Evolutionary conservation across 2,329 filamentous ascomycete genomes (phyloP).

Genomic region (Magnaporthiopsis rhizophila): DNA sequence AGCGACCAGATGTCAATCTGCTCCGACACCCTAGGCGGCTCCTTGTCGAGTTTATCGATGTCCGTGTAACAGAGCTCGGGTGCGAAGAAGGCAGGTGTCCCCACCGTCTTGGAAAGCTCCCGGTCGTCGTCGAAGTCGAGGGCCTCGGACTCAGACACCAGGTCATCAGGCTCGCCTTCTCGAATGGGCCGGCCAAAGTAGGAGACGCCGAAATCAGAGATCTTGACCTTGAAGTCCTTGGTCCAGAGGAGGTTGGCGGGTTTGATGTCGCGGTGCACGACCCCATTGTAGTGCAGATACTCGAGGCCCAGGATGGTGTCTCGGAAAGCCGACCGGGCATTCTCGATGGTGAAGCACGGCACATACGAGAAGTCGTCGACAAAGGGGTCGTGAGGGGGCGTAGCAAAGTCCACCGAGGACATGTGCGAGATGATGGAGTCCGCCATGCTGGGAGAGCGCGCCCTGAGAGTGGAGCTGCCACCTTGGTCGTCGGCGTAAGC

Average conservation of each 20-base stretch:
- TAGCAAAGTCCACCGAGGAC: slow-evolving; percentile 55
- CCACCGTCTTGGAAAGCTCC: slow-evolving; percentile 95
- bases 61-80: slow-evolving; percentile 93
- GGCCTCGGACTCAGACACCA: slow-evolving; percentile 70
- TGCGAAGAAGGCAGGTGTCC: slow-evolving; percentile 94
- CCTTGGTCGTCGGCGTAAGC: slow-evolving; percentile 48
- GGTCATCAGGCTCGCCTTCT: slow-evolving; percentile 72
- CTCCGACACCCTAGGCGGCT: slow-evolving; percentile 72
- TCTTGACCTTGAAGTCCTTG: slow-evolving; percentile 80
- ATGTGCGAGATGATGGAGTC: slow-evolving; percentile 68
- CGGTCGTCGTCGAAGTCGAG: slow-evolving; percentile 86
- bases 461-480: slow-evolving; percentile 39
- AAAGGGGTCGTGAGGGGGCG: slow-evolving; percentile 54
- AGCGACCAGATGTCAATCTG: slow-evolving; percentile 97
- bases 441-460: slow-evolving; percentile 70
- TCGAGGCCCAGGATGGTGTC: slow-evolving; percentile 91
- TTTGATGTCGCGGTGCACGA: slow-evolving; percentile 79
- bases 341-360: slow-evolving; percentile 79
- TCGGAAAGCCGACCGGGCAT: slow-evolving; percentile 77
- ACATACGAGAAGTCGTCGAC: slow-evolving; percentile 90
- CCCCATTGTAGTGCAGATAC: slow-evolving; percentile 83
- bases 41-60: slow-evolving; percentile 52
- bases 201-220: slow-evolving; percentile 97
- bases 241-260: slow-evolving; percentile 88
- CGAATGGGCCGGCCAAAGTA: slow-evolving; percentile 86